Base-by-base conservation (phyloP, 2,329 filamentous ascomycete species). In the Colletotrichum siamense region DNA sequence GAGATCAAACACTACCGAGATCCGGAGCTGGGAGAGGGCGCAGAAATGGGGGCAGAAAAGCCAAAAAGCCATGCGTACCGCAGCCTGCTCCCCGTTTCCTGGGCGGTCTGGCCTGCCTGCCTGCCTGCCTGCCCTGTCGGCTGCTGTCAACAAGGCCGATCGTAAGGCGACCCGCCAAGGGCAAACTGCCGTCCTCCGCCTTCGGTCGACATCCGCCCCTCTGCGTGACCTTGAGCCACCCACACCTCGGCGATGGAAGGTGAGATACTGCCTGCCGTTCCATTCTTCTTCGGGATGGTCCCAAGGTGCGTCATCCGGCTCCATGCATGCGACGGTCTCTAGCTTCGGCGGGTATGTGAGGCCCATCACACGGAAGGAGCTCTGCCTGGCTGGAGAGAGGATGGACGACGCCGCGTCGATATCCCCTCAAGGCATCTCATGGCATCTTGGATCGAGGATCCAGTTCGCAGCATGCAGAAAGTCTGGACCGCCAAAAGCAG, bases 301-400 rank as follows among this genome's bases (percentile, higher is more conserved):
- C 62, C 39, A 24, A 77, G 67, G 71, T 71, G 66, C 71, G 71
- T 75, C 71, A 77, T 77, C 59, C 77, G 77, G 75, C 65, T 72
- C 62, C 69, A 73, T 78, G 77, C 77, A 69, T 57, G 59, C 71
- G 39, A 73, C 30, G 71, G 63, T 49, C 59, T 73, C 63, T 78
- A 78, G 77, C 39, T 36, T 72, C 77, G 75, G 77, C 77, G 77
- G 77, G 75, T 78, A 78, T 78, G 77, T 77, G 77, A 78, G 75
- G 71, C 63, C 69, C 65, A 77, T 78, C 77, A 78, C 77, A 77
- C 61, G 66, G 63, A 73, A 34, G 34, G 52, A 77, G 55, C 30
- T 26, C 36, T 36, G 32, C 28, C 36, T 49, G 13, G 71, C 65
- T 75, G 74, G 15, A 52, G 59, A 39, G 61, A 49, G 49, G 65